phyloP scores from a whole-genome alignment of 129 eudicot species.

The Apium graveolens region DNA sequence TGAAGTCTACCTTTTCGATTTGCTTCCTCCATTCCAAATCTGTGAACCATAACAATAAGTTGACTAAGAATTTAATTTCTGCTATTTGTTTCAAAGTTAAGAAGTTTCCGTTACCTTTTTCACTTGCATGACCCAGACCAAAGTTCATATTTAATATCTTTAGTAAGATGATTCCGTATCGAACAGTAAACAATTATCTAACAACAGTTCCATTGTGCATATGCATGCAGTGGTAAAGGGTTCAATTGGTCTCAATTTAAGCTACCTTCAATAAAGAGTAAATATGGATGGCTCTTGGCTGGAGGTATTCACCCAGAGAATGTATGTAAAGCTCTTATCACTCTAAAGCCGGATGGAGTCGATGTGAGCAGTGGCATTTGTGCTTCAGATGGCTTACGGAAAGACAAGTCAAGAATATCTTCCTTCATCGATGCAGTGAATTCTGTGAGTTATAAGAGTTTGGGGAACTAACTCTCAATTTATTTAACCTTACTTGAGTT shows the following conservation, averaged over 20 bases:
- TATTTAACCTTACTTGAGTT: not conserved
- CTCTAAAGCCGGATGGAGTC: conserved; percentile 67
- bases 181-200: not conserved
- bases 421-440: conserved; percentile 71
- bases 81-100: not conserved
- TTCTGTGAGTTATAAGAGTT: conserved; percentile 31
- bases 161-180: not conserved
- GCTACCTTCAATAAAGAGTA: conserved; percentile 67
- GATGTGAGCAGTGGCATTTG: conserved; percentile 99
- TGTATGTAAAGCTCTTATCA: conserved; percentile 49
- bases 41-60: not conserved
- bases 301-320: conserved; percentile 91
- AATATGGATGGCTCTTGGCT: conserved; percentile 87
- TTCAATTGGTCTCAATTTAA: conserved; percentile 75
- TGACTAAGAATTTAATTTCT: too few species aligned
- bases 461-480: not conserved
- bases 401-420: conserved; percentile 55
- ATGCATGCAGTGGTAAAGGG: conserved; percentile 76
- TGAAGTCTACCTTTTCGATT: not conserved
- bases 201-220: not conserved
- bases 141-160: not conserved
- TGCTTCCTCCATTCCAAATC: not conserved
- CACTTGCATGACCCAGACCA: not conserved
- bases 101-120: not conserved
- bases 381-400: conserved; percentile 72